Conservation (phyloP, 2,329 filamentous ascomycete species). For the Alternaria triticina region DNA sequence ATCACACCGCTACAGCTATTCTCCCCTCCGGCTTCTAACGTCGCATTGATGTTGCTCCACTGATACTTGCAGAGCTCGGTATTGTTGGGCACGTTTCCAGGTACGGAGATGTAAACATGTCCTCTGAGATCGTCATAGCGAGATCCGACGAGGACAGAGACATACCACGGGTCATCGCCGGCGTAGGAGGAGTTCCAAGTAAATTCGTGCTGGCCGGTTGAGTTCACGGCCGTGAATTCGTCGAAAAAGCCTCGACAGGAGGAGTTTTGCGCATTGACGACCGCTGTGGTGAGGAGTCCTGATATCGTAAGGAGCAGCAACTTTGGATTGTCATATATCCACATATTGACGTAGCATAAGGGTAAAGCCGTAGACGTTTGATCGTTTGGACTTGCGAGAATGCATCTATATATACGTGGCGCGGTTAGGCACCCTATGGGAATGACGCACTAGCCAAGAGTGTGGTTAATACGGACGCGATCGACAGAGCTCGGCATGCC, state of each 20-base stretch:
- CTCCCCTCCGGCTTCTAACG: slow-evolving; percentile 1
- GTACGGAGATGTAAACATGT: slow-evolving; percentile 1
- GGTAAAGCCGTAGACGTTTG: background rate
- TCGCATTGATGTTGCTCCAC: background rate
- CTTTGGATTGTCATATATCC: background rate
- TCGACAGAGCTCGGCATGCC: background rate
- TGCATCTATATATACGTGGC: background rate
- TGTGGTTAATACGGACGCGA: background rate
- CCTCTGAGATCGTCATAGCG: background rate
- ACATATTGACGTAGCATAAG: background rate
- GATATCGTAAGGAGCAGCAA: slow-evolving; percentile 5
- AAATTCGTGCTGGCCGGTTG: slow-evolving; percentile 4
- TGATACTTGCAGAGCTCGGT: slow-evolving; percentile 1
- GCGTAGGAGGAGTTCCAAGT: slow-evolving; percentile 7
- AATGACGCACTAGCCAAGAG: background rate
- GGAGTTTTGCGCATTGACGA: background rate
- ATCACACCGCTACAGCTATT: slow-evolving; percentile 3
- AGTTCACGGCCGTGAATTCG: background rate
- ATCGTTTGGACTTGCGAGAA: background rate
- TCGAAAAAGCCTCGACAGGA: background rate
- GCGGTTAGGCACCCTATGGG: background rate
- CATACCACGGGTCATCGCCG: slow-evolving; percentile 1
- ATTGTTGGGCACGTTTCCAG: background rate
- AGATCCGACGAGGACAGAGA: slow-evolving; percentile 2
- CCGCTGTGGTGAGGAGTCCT: slow-evolving; percentile 1